Conservation (phyloP, 176 grass and related monocot species). For the Eragrostis nindensis region DNA sequence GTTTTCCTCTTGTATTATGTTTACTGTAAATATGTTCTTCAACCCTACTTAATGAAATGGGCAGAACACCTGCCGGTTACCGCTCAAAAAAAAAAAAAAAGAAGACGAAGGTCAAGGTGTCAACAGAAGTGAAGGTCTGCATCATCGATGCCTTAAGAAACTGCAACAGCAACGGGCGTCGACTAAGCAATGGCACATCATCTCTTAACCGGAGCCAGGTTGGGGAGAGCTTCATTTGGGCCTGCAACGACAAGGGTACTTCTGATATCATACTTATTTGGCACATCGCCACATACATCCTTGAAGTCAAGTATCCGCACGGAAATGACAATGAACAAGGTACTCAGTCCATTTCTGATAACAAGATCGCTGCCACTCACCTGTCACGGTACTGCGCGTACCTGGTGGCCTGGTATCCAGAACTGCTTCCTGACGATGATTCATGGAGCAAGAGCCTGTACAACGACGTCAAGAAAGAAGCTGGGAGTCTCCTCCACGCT, state of each 20-base stretch:
- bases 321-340: not conserved
- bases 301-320: not conserved
- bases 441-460: constrained; percentile 31
- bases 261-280: constrained; percentile 10
- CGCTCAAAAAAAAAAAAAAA: no score
- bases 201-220: not conserved
- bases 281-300: constrained; percentile 32
- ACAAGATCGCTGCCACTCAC: constrained; percentile 7
- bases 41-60: no score
- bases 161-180: no score
- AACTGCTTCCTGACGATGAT: not conserved
- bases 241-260: not conserved
- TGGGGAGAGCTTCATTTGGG: not conserved
- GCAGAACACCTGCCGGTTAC: no score
- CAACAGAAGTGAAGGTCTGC: not conserved
- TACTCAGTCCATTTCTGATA: not conserved
- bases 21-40: no score
- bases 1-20: no score
- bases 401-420: not conserved
- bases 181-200: not conserved
- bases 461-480: not conserved
- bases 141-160: not conserved
- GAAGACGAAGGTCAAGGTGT: not conserved
- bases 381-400: constrained; percentile 30
- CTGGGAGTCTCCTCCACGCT: not conserved